phyloP scores from a whole-genome alignment of 2,329 filamentous ascomycete genomes.

The Cytospora piceae region DNA sequence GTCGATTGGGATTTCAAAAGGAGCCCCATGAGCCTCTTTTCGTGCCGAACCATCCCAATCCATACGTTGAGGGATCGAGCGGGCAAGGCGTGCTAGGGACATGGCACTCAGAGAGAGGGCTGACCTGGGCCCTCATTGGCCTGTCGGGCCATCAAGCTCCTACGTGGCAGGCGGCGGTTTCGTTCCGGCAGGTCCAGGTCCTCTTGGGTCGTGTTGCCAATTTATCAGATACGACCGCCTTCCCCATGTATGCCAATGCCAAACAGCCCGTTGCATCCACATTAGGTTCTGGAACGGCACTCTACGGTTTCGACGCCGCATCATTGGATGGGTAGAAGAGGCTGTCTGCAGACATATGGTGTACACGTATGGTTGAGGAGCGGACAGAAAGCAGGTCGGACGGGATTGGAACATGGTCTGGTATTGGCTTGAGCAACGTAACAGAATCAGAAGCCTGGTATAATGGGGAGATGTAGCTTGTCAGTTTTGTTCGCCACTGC shows the following conservation, averaged over 20 bases:
- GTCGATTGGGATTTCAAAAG: constrained; percentile 66
- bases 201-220: constrained; percentile 23
- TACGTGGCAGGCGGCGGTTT: constrained; percentile 26
- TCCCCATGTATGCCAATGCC: constrained; percentile 22
- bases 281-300: constrained; percentile 25
- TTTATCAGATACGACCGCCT: constrained; percentile 20
- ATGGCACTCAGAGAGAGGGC: constrained; percentile 28
- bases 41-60: constrained; percentile 25
- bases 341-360: too few relatives aligned
- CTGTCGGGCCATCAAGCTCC: constrained; percentile 29
- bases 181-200: constrained; percentile 28
- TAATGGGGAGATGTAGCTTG: too few relatives aligned
- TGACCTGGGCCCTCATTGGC: constrained; percentile 26
- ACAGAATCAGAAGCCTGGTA: too few relatives aligned
- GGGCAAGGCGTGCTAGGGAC: constrained; percentile 29
- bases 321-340: too few relatives aligned
- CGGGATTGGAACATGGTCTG: too few relatives aligned
- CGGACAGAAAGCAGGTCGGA: too few relatives aligned
- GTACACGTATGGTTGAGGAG: too few relatives aligned
- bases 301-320: constrained; percentile 8
- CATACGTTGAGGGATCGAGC: constrained; percentile 12
- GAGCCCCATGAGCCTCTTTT: constrained; percentile 27
- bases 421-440: too few relatives aligned
- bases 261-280: constrained; percentile 20
- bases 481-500: too few relatives aligned